Evolutionary conservation across 768 basidiomycete genomes (phyloP), one percentile per base, ranked within the genome.

Genomic region (Lentinula raphanica): DNA sequence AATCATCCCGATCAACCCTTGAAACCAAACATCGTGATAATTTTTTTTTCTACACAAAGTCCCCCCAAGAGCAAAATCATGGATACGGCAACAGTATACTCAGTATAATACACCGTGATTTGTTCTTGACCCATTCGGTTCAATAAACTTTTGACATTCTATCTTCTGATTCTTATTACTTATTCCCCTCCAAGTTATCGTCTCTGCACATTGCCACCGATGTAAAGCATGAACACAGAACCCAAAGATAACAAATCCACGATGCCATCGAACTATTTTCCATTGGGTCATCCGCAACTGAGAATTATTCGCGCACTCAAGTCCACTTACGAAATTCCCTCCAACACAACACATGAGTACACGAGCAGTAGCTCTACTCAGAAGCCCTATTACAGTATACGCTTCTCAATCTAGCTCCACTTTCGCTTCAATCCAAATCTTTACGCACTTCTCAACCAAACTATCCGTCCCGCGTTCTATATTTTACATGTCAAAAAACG

Each of bases 1-100:
- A 49, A 58, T 57, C 42, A 44, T 44, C 42, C 56, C 56, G 57
- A 61, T 61, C 60, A 56, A 53, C 28, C 32, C 50, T 32, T 31
- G 50, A 32, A 36, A 51, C 28, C 11, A 40, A 12, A 27, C 29
- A 19, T 9, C 42, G 42, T 44, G 42, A 25, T 44, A 19, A 3
- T 44, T 44, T 21, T 39, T 13, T n/a, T 13, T n/a, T 39, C n/a
- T n/a, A 6, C 19, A 21, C 40, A n/a, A n/a, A n/a, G n/a, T n/a
- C n/a, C n/a, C n/a, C 19, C 42, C 21, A 44, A 44, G n/a, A n/a
- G n/a, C n/a, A 44, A 44, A 35, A 42, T 42, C 40, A 21, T 44
- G 19, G 21, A 17, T 21, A 44, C 42, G 42, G 42, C 42, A 44
- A 44, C 42, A n/a, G n/a, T n/a, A n/a, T n/a, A n/a, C n/a, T n/a